Evolutionary conservation across 768 basidiomycete species (phyloP).

Genomic region (Tricholoma hemisulphureum): DNA sequence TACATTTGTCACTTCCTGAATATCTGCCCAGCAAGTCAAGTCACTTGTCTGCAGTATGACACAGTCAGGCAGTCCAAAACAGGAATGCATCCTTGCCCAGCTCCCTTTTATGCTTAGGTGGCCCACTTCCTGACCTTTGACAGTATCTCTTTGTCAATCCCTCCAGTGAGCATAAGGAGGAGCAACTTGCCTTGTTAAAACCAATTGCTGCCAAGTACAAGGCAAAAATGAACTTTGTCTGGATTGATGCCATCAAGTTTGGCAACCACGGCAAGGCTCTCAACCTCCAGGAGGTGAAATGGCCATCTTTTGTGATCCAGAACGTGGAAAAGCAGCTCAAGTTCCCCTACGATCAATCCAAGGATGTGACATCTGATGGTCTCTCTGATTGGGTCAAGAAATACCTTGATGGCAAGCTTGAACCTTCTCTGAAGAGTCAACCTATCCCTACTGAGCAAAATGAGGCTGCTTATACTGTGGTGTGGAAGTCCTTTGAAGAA

Average conservation of each 20-base stretch:
- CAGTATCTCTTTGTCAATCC: slow-evolving; percentile 96
- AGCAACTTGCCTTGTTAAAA: slow-evolving; percentile 62
- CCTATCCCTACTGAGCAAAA: slow-evolving; percentile 82
- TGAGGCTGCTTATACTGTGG: slow-evolving; percentile 78
- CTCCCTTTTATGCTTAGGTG: too few relatives aligned
- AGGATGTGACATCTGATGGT: slow-evolving; percentile 54
- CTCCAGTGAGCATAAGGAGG: slow-evolving; percentile 58
- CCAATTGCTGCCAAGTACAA: slow-evolving; percentile 81
- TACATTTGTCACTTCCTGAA: too few relatives aligned
- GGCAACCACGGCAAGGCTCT: slow-evolving; percentile 94
- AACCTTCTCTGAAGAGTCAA: slow-evolving; percentile 87
- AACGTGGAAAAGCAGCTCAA: slow-evolving; percentile 81
- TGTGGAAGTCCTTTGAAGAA: slow-evolving; percentile 87
- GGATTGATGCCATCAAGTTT: slow-evolving; percentile 95
- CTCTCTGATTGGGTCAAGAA: slow-evolving; percentile 59
- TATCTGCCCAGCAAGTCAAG: too few relatives aligned
- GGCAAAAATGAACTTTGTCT: slow-evolving; percentile 93
- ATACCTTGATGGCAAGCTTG: slow-evolving; percentile 70
- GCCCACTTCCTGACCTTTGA: too few relatives aligned
- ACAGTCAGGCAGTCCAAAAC: too few relatives aligned
- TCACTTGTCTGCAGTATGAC: too few relatives aligned
- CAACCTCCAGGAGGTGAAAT: slow-evolving; percentile 80
- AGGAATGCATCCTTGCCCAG: too few relatives aligned
- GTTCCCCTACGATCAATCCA: slow-evolving; percentile 77
- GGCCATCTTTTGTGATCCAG: slow-evolving; percentile 95